Base-by-base conservation (phyloP, 2,329 filamentous ascomycete genomes). In the Grosmannia serpens region DNA sequence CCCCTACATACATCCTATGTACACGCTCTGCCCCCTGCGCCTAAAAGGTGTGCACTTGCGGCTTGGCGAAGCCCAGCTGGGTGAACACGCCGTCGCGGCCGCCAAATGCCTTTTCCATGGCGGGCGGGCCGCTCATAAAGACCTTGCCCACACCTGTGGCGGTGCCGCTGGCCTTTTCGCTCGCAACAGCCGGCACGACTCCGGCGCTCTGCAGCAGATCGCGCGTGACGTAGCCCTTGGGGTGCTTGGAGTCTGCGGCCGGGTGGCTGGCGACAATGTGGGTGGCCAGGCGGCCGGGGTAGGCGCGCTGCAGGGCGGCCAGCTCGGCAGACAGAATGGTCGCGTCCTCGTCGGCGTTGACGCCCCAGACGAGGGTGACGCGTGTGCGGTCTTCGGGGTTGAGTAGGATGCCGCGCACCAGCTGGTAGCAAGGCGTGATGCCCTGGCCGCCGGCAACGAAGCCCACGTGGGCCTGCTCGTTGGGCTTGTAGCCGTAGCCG, bases 401-500 rank as follows among this genome's bases (percentile, higher is more conserved):
- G 51, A 73, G 69, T n/a, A 87, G 72, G 58, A 87, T 85, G 2
- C 81, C 81, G 54, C 76, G 79, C 2, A 80, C 74, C 2, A 88
- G 77, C 67, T 87, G 83, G 67, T 82, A 88, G 63, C 86, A 78
- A 0, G 87, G 86, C 0, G 86, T 89, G 62, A 90, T 87, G 22
- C 87, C 87, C 0, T 84, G 85, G 15, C 87, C 86, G 51, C 87
- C 86, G 0, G 86, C 86, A 50, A 89, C 79, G 46, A 88, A 74
- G 3, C 81, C 79, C n/a, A 89, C 69, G 61, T 80, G 75, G 4
- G 66, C 66, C 65, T 69, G 74, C 67, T 72, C 70, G 62, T 77
- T 79, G 31, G 79, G 71, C 26, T 73, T 77, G 78, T 81, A 87
- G 38, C 70, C 65, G 67, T 80, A 79, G 29, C 76, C 79, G 22